Evolutionary conservation across 2,329 filamentous ascomycete genomes (phyloP).

Genomic region (Fusarium subtropicale): DNA sequence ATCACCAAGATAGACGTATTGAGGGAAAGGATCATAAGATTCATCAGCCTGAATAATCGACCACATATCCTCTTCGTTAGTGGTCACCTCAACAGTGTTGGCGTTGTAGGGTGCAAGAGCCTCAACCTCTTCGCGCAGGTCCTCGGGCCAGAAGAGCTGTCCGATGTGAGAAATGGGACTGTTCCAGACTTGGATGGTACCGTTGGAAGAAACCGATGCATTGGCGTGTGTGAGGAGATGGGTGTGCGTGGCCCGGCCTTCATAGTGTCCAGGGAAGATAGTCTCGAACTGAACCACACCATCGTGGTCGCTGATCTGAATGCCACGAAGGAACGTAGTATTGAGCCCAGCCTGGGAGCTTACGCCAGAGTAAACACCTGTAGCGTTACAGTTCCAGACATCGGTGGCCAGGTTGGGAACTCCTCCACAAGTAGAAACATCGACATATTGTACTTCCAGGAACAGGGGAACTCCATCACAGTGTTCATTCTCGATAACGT

Average conservation of each 20-base stretch:
- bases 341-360: conserved; percentile 10
- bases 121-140: background rate
- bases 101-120: conserved; percentile 6
- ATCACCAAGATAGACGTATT: conserved; percentile 12
- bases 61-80: conserved; percentile 18
- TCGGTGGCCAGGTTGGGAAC: conserved; percentile 10
- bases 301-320: conserved; percentile 13
- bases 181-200: conserved; percentile 17
- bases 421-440: background rate
- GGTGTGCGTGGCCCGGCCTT: conserved; percentile 5
- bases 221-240: conserved; percentile 14
- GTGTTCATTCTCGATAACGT: conserved; percentile 6
- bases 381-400: conserved; percentile 21
- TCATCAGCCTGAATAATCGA: conserved; percentile 11
- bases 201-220: conserved; percentile 7
- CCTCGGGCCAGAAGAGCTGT: conserved; percentile 19
- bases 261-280: conserved; percentile 11
- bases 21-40: conserved; percentile 19
- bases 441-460: conserved; percentile 22
- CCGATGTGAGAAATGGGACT: conserved; percentile 17
- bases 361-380: conserved; percentile 10
- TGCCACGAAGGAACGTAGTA: conserved; percentile 16
- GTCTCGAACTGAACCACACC: conserved; percentile 18
- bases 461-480: conserved; percentile 11
- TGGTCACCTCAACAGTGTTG: conserved; percentile 1